Base-by-base conservation (phyloP, 2,329 filamentous ascomycete genomes). In the Alternaria sp. region DNA sequence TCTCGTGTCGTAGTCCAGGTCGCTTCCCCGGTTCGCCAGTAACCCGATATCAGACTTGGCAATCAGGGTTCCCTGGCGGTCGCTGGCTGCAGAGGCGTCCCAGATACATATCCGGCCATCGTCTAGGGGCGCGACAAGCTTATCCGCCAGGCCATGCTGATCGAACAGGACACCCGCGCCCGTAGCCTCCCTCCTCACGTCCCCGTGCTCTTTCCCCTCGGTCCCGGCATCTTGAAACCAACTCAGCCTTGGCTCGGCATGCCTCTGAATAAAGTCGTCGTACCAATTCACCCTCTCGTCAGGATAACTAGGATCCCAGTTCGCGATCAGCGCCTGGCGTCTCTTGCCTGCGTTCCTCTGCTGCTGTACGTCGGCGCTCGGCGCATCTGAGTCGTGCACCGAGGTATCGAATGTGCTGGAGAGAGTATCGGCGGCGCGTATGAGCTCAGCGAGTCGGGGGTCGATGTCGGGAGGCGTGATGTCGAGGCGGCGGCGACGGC, bases 51-150 rank as follows among this genome's bases (percentile, higher is more conserved):
- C 81, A 76, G 91, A 95, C 63, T 85, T 85, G 1, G 86, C 88
- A 11, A 92, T 67, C 32, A 95, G 86, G 3, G 83, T 85, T 2
- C 92, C 91, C 65, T 84, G 85, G 2, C 84, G 85, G 4, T 90
- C 90, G 69, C 84, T 86, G 20, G 64, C 65, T 1, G 68, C 64
- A n/a, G 61, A 55, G 3, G 72, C 74, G 43, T 97, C 91, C 93
- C 93, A 97, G 7, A 97, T 80, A 68, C 90, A 92, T n/a, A 97
- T 85, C 53, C 92, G 93, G 0, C 93, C 93, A 74, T 97, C 92
- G 59, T 96, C 92, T 8, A 97, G 82, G 2, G 93, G 92, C 0
- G 91, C 90, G 16, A 97, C 85, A 0, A 92, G 88, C 55, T 89
- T 82, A 64, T 85, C 82, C 25, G 86, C 82, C 18, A 85, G 79